Conservation (phyloP, 495 filamentous ascomycete species). For the Neurospora tetrasperma region DNA sequence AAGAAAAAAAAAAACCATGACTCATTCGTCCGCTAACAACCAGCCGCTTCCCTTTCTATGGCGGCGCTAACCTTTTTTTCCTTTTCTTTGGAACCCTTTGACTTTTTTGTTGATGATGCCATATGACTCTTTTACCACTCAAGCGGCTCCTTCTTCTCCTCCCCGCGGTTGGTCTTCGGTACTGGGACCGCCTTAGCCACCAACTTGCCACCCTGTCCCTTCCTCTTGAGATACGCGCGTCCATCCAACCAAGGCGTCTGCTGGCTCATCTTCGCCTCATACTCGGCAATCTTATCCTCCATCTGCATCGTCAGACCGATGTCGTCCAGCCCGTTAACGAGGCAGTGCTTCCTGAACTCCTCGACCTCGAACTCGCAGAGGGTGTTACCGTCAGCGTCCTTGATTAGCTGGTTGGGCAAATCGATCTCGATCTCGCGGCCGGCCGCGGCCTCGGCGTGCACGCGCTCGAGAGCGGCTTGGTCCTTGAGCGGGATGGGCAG, state of each 20-base stretch:
- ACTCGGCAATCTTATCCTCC: slow-evolving; percentile 76
- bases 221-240: slow-evolving; percentile 66
- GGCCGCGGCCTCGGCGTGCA: slow-evolving; percentile 71
- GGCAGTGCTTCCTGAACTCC: slow-evolving; percentile 84
- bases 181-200: slow-evolving; percentile 75
- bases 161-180: slow-evolving; percentile 83
- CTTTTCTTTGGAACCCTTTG: background rate
- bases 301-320: slow-evolving; percentile 91
- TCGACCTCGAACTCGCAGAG: slow-evolving; percentile 79
- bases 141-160: slow-evolving; percentile 74
- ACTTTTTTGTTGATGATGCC: background rate
- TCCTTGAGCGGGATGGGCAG: slow-evolving; percentile 72
- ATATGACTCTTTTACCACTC: slow-evolving; percentile 56
- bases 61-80: background rate
- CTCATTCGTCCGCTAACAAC: no score
- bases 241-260: slow-evolving; percentile 93
- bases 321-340: slow-evolving; percentile 91
- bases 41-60: background rate
- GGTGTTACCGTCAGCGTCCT: slow-evolving; percentile 57
- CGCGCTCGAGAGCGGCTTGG: slow-evolving; percentile 50
- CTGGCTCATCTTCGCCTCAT: slow-evolving; percentile 64
- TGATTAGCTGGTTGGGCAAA: slow-evolving; percentile 75
- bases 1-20: no score
- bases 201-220: slow-evolving; percentile 53
- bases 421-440: slow-evolving; percentile 88